phyloP scores from a whole-genome alignment of 257 asterid species.

The Primulina tabacum region DNA sequence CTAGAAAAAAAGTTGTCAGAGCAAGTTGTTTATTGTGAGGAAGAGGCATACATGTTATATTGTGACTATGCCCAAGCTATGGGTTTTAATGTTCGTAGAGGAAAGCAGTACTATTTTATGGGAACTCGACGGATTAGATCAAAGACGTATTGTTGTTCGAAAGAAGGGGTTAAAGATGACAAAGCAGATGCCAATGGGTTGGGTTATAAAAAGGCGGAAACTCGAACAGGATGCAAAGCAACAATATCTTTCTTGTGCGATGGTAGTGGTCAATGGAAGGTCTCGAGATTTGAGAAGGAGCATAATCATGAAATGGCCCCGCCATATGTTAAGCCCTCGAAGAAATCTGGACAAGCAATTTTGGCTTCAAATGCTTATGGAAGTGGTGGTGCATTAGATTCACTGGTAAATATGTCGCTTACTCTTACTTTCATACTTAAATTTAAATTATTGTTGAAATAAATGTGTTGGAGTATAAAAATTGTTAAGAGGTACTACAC shows the following conservation, averaged over 20 bases:
- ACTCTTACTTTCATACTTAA: constrained; percentile 9
- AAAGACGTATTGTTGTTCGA: constrained; percentile 63
- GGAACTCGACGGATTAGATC: constrained; percentile 63
- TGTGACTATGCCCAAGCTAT: constrained; percentile 64
- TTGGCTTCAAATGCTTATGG: constrained; percentile 54
- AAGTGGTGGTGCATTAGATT: constrained; percentile 41
- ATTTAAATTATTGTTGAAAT: not conserved
- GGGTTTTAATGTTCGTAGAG: constrained; percentile 70
- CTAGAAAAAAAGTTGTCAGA: constrained; percentile 47
- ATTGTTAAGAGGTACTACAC: constrained; percentile 8
- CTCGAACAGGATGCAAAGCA: constrained; percentile 74
- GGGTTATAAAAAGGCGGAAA: constrained; percentile 52
- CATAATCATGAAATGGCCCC: constrained; percentile 74
- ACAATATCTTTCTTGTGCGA: constrained; percentile 59
- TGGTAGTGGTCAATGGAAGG: constrained; percentile 61
- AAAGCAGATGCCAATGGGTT: constrained; percentile 33
- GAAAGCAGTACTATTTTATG: constrained; percentile 66
- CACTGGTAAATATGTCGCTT: constrained; percentile 38
- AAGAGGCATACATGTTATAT: constrained; percentile 70
- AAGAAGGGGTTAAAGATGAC: constrained; percentile 66
- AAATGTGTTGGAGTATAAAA: constrained; percentile 2
- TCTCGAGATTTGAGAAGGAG: constrained; percentile 54
- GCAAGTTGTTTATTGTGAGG: constrained; percentile 55
- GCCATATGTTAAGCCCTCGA: constrained; percentile 48
- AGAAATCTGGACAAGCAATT: constrained; percentile 63